Percentiles rank a stretch among this genome's conserved stretches.
These are phyloP conservation scores for Phytophthora meadii DNA, from an alignment of 352 stramenopile species.

Conservation along the genomic window DNA sequence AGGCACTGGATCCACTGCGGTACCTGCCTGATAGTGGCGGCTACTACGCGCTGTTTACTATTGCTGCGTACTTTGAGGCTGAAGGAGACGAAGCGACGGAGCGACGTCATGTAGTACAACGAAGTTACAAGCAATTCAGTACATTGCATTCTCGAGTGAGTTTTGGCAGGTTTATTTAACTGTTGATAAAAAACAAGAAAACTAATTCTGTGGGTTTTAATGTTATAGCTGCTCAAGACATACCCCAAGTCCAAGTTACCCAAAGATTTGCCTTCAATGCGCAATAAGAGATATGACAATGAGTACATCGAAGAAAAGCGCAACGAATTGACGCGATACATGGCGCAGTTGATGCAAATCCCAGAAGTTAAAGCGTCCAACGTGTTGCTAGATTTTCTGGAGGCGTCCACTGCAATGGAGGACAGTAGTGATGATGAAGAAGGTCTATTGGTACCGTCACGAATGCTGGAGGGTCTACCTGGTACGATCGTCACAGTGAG, in stretches of 20 bases:
- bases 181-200: neutral
- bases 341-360: slow-evolving; percentile 58
- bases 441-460: slow-evolving; percentile 37
- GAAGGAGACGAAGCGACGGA: slow-evolving; percentile 21
- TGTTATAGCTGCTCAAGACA: slow-evolving; percentile 69
- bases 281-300: slow-evolving; percentile 77
- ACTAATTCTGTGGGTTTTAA: neutral
- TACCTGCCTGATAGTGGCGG: slow-evolving; percentile 64
- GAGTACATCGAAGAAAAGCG: slow-evolving; percentile 82
- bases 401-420: slow-evolving; percentile 51
- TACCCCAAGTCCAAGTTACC: slow-evolving; percentile 76
- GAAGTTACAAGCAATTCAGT: slow-evolving; percentile 74
- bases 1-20: slow-evolving; percentile 70
- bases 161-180: neutral
- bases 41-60: slow-evolving; percentile 67
- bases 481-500: slow-evolving; percentile 73
- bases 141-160: slow-evolving; percentile 59
- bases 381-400: slow-evolving; percentile 66
- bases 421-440: slow-evolving; percentile 71
- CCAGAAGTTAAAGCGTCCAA: slow-evolving; percentile 63
- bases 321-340: slow-evolving; percentile 65
- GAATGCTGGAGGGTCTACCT: slow-evolving; percentile 60
- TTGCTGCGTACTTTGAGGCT: slow-evolving; percentile 61
- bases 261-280: slow-evolving; percentile 66
- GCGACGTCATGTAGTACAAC: slow-evolving; percentile 56